Conservation (phyloP, 1,284 basidiomycete genomes). For the Neolentinus lepideus region DNA sequence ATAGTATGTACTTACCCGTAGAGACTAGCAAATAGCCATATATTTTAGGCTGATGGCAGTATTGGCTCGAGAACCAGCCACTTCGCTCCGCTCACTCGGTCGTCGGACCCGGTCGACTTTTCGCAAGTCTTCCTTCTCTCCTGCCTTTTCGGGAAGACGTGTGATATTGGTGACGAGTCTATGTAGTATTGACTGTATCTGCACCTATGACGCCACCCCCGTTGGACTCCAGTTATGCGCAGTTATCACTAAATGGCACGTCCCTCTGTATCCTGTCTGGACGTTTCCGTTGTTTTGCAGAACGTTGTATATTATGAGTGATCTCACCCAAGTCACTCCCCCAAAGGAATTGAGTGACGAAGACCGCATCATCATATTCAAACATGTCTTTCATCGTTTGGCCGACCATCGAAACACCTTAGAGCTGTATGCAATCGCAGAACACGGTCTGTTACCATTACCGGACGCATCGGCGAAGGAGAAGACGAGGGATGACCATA, state of each 20-base stretch:
- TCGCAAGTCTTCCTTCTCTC: too few relatives aligned
- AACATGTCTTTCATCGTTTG: conserved; percentile 36
- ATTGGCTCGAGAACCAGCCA: too few relatives aligned
- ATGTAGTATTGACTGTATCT: too few relatives aligned
- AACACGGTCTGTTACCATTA: conserved; percentile 22
- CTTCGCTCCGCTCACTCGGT: too few relatives aligned
- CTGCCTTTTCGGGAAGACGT: too few relatives aligned
- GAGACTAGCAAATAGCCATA: too few relatives aligned
- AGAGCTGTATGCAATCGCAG: conserved; percentile 31
- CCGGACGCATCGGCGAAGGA: conserved; percentile 15
- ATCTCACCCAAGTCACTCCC: conserved; percentile 31
- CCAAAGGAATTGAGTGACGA: conserved; percentile 30
- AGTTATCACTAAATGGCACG: not conserved
- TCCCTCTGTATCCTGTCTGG: not conserved
- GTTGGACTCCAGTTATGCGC: not conserved
- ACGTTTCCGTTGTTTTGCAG: not conserved
- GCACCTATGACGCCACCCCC: not conserved
- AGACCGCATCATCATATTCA: conserved; percentile 32
- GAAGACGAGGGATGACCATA: conserved; percentile 23
- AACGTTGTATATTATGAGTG: conserved; percentile 13
- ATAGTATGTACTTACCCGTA: not conserved
- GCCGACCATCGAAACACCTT: conserved; percentile 40
- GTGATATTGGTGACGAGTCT: too few relatives aligned
- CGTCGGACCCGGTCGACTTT: too few relatives aligned
- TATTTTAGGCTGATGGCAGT: too few relatives aligned